Percentiles rank a stretch among this genome's conserved stretches.
Evolutionary conservation across 2,329 filamentous ascomycete species (phyloP).

Genomic region (Delphinella strobiligena): DNA sequence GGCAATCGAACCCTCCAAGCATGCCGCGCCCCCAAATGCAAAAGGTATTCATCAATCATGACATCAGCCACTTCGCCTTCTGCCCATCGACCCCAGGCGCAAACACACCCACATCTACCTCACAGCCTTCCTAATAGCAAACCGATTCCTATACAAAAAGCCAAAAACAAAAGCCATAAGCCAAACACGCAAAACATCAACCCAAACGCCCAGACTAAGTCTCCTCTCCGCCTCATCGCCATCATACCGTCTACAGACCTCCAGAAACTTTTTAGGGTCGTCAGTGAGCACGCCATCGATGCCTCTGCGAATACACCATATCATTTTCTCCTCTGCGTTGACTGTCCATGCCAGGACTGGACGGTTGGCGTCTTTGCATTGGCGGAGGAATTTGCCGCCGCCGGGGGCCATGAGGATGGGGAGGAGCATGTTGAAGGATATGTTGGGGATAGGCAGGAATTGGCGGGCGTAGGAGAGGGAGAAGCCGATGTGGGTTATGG

Average conservation of each 20-base stretch:
- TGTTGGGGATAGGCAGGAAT: slow-evolving; percentile 54
- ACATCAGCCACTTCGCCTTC: too few relatives aligned
- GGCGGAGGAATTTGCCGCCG: slow-evolving; percentile 52
- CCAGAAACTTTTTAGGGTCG: slow-evolving; percentile 56
- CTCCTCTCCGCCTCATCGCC: slow-evolving; percentile 21
- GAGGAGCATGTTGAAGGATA: slow-evolving; percentile 70
- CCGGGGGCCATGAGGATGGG: slow-evolving; percentile 54
- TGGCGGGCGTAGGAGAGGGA: slow-evolving; percentile 56
- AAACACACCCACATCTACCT: too few relatives aligned
- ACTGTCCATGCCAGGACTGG: slow-evolving; percentile 76
- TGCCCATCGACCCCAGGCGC: too few relatives aligned
- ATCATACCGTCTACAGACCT: slow-evolving; percentile 41
- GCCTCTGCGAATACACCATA: slow-evolving; percentile 55
- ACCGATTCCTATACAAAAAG: slow-evolving; percentile 7
- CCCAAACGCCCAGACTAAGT: slow-evolving; percentile 13
- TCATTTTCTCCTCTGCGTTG: slow-evolving; percentile 67
- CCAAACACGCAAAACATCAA: slow-evolving; percentile 10
- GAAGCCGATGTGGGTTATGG: slow-evolving; percentile 56
- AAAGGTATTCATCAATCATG: too few relatives aligned
- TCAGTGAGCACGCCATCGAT: slow-evolving; percentile 82
- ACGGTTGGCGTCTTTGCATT: slow-evolving; percentile 32
- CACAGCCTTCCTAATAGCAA: too few relatives aligned
- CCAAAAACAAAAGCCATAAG: slow-evolving; percentile 9
- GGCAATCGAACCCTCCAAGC: too few relatives aligned
- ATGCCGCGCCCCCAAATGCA: too few relatives aligned